phyloP scores from a whole-genome alignment of 1,139 yeast genomes.

The Pichia sp. region DNA sequence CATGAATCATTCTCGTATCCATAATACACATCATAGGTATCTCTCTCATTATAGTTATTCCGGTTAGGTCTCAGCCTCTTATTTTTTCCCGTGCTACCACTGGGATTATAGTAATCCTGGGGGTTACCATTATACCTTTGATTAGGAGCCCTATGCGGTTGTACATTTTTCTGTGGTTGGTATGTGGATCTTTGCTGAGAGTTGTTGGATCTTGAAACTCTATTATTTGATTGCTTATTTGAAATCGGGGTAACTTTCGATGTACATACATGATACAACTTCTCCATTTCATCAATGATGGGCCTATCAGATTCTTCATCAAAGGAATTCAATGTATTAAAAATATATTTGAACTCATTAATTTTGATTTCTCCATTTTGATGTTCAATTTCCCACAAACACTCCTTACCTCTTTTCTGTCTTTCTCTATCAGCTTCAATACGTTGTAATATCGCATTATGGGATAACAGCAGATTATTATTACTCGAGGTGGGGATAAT shows the following conservation, averaged over 20 bases:
- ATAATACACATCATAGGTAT: neutral
- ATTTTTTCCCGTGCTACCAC: neutral
- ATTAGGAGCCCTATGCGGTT: no score
- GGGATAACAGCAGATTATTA: conserved; percentile 12
- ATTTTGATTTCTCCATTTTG: conserved; percentile 37
- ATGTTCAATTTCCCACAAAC: conserved; percentile 59
- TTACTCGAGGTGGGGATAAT: neutral
- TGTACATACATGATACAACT: conserved; percentile 13
- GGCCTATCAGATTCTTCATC: conserved; percentile 29
- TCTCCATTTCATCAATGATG: conserved; percentile 18
- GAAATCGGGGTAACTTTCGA: neutral
- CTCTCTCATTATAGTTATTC: neutral
- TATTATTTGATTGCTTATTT: neutral
- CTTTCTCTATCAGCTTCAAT: conserved; percentile 87
- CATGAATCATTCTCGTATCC: conserved; percentile 1
- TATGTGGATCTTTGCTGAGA: neutral
- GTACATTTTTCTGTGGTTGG: neutral
- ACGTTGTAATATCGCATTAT: conserved; percentile 52
- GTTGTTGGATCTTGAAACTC: neutral
- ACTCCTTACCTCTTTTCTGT: conserved; percentile 71
- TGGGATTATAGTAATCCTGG: neutral
- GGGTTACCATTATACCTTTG: no score
- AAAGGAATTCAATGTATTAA: conserved; percentile 43
- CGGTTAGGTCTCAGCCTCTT: neutral
- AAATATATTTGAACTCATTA: conserved; percentile 51